phyloP scores from a whole-genome alignment of 352 stramenopile genomes.

The Bremia lactucae region DNA sequence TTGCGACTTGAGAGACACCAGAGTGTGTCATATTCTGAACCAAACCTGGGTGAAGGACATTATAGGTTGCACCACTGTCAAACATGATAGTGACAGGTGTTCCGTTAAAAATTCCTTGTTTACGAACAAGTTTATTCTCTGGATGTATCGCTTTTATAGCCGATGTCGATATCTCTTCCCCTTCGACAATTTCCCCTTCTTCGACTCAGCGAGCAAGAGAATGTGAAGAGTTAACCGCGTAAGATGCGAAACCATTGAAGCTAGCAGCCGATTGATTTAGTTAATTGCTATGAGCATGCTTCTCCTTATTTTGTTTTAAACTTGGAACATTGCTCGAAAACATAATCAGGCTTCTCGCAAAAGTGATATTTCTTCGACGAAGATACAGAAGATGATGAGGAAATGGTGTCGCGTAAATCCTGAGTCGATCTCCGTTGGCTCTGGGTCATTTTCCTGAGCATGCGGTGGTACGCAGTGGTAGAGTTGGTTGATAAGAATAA shows the following conservation, averaged over 20 bases:
- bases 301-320: neutral
- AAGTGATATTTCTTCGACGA: neutral
- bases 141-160: neutral
- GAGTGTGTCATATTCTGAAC: neutral
- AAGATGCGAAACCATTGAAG: neutral
- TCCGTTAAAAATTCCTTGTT: slow-evolving; percentile 4
- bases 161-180: neutral
- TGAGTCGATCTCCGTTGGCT: neutral
- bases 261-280: neutral
- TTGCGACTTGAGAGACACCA: slow-evolving; percentile 6
- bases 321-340: neutral
- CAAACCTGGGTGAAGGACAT: slow-evolving; percentile 6
- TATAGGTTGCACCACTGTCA: slow-evolving; percentile 8
- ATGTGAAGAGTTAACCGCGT: neutral
- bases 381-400: neutral
- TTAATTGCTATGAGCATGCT: neutral
- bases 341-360: neutral
- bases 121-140: slow-evolving; percentile 8
- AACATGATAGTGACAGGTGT: slow-evolving; percentile 11
- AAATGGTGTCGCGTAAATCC: neutral
- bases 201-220: neutral
- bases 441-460: neutral
- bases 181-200: neutral
- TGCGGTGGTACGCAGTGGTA: neutral
- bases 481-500: neutral